Base-by-base conservation (phyloP, 1,139 yeast genomes). In the Nadsonia commutata region DNA sequence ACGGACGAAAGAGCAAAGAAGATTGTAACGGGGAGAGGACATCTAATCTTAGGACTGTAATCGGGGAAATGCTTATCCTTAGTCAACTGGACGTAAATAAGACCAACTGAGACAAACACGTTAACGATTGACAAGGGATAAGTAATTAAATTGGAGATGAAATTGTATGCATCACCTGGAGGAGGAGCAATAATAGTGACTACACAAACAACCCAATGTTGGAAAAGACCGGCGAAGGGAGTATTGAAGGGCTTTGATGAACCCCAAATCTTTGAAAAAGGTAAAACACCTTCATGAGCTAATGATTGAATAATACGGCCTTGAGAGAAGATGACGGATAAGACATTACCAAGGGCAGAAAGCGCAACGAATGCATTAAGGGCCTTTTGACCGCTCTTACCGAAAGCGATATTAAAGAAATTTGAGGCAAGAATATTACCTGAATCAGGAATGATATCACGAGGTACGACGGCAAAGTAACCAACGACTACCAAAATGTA, bases 21-120 rank as follows among this genome's bases (percentile, higher is more conserved):
- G 1, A 67, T 38, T 11, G 75, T 72, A 36, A 81, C 79, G 11
- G 80, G 77, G 40, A 77, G 59, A 18, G 81, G 66, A 2, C 93
- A 84, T 56, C 66, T 74, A 57, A 83, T 70, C 37, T 88, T 85
- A 40, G 94, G 90, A 43, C 72, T 67, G 94, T 94, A 84, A 45
- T 64, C 70, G 7, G 67, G 56, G 45, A 43, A 52, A 21, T 38
- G 33, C 55, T 67, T 69, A 51, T 61, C 59, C 42, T 67, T 66
- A 38, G 53, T 70, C 60, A 71, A 70, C 60, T 81, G 76, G 58
- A 82, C 75, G 60, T 77, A 74, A 51, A 78, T 60, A 50, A 82
- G 66, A 38, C 83, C 94, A 43, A 75, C 71, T n/a, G 88, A 82
- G 37, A 82, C 83, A 49, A 74, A 71, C 56, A 78, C 70, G 58